phyloP scores from a whole-genome alignment of 2,329 filamentous ascomycete genomes.

The Leptographium galeiforme region DNA sequence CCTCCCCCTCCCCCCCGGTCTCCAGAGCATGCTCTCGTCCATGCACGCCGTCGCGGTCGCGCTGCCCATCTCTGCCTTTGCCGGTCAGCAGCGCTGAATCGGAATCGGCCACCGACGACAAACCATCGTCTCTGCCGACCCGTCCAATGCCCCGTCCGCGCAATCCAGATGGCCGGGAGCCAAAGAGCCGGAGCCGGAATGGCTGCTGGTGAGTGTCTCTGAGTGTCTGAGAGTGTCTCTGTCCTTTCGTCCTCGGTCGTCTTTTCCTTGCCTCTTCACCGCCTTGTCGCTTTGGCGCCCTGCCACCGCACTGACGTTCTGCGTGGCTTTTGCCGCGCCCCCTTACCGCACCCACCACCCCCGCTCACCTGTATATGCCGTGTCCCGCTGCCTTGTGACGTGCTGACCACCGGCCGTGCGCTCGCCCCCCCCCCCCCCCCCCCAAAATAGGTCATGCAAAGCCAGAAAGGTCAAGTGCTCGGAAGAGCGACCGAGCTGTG shows the following conservation, averaged over 20 bases:
- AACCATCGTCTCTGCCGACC: background rate
- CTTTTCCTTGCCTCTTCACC: background rate
- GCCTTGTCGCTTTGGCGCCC: background rate
- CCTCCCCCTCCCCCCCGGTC: background rate
- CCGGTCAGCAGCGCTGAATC: background rate
- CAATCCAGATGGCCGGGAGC: conserved; percentile 47
- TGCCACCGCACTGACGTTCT: too few species aligned
- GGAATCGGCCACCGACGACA: background rate
- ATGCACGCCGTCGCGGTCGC: background rate
- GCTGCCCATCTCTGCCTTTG: background rate
- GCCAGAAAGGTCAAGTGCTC: conserved; percentile 62
- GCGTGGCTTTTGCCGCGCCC: too few species aligned
- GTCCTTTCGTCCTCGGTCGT: conserved; percentile 11
- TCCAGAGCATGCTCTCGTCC: background rate
- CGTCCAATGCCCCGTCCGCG: conserved; percentile 49
- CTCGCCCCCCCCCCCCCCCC: background rate
- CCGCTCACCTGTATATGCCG: background rate
- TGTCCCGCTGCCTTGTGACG: background rate
- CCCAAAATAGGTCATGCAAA: conserved; percentile 55
- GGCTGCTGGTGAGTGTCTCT: conserved; percentile 44
- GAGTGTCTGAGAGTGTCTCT: too few species aligned
- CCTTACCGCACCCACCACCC: background rate
- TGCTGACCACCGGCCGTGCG: background rate
- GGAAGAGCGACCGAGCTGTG: conserved; percentile 60
- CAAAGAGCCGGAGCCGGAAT: conserved; percentile 53